Percentiles rank a stretch among this genome's conserved stretches.
Conservation (phyloP, 345 rosid genomes). For the Heritiera fomes region DNA sequence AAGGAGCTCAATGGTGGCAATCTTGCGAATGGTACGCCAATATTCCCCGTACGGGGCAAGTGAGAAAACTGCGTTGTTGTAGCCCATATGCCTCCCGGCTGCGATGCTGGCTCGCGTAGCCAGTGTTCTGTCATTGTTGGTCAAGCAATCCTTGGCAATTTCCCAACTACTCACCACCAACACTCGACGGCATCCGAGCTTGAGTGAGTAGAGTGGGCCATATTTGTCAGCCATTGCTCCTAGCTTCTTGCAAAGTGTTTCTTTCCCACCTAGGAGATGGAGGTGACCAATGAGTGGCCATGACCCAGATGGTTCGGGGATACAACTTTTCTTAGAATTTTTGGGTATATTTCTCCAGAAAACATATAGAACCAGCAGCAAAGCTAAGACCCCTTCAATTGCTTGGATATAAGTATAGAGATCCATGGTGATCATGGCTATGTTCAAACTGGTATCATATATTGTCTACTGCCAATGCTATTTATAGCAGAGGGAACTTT, state of each 20-base stretch:
- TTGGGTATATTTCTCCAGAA: not conserved
- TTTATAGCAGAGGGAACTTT: not conserved
- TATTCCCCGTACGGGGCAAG: conserved; percentile 62
- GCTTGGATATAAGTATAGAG: not conserved
- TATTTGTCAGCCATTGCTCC: conserved; percentile 18
- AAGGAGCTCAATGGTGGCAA: conserved; percentile 55
- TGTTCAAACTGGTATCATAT: not conserved
- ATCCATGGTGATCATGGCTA: not conserved
- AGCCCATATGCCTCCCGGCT: conserved; percentile 56
- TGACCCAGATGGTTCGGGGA: conserved; percentile 13
- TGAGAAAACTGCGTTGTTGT: conserved; percentile 49
- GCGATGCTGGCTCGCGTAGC: conserved; percentile 57
- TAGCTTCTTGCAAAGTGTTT: conserved; percentile 7
- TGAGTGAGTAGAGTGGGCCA: conserved; percentile 61
- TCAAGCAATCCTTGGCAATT: conserved; percentile 46
- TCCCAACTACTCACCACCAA: conserved; percentile 51
- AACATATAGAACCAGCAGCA: not conserved
- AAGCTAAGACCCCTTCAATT: not conserved
- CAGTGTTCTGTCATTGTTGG: conserved; percentile 51
- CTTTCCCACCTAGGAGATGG: conserved; percentile 11
- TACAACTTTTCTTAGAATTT: not conserved
- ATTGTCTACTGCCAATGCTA: not conserved
- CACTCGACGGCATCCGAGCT: conserved; percentile 40
- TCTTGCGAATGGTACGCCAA: conserved; percentile 66
- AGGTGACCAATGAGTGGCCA: conserved; percentile 19